phyloP scores from a whole-genome alignment of 169 alveolate genomes.

The Perkinsus marinus region DNA sequence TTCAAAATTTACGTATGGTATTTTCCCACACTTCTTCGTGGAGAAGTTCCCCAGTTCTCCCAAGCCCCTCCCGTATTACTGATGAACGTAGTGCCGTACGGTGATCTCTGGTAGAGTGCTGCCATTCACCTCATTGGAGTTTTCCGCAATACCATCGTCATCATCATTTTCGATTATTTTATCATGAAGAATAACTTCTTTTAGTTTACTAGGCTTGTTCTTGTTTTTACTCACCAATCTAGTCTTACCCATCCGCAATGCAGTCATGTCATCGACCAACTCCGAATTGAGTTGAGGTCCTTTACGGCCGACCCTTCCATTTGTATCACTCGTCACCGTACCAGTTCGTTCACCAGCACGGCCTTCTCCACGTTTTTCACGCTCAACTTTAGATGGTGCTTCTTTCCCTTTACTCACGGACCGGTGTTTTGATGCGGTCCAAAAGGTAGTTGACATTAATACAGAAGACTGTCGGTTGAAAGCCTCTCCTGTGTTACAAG shows the following conservation, averaged over 20 bases:
- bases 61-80: neutral
- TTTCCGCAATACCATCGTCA: too few species aligned
- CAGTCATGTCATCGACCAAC: neutral
- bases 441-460: too few species aligned
- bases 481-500: too few species aligned
- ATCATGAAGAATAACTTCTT: neutral
- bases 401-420: too few species aligned
- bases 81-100: neutral
- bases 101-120: neutral
- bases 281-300: neutral
- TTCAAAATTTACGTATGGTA: too few species aligned
- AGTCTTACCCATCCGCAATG: neutral
- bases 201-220: neutral
- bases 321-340: neutral
- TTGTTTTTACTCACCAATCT: neutral
- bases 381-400: too few species aligned
- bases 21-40: neutral
- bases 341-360: too few species aligned
- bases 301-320: neutral
- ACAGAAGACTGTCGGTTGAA: too few species aligned
- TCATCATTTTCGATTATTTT: neutral
- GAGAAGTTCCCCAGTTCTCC: neutral
- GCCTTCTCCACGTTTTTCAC: too few species aligned
- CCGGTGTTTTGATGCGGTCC: too few species aligned
- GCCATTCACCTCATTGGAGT: neutral